phyloP scores from a whole-genome alignment of 495 filamentous ascomycete species.

The Hypoxylon trugodes region DNA sequence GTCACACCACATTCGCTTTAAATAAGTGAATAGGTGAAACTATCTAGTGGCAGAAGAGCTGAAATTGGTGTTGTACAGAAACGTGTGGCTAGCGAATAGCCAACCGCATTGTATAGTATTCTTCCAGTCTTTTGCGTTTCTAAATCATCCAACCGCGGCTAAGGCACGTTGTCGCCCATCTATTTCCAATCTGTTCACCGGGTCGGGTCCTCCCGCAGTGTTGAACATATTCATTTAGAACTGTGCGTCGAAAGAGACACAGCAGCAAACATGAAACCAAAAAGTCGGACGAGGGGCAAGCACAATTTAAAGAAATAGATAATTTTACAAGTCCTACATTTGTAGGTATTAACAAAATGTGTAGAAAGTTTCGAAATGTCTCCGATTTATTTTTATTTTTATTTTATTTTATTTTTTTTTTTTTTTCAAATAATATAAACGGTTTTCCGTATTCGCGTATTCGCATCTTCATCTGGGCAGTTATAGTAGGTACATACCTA shows the following conservation, averaged over 20 bases:
- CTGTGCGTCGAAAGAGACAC: not conserved
- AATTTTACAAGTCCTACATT: too few relatives aligned
- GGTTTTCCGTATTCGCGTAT: too few relatives aligned
- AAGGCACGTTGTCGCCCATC: constrained; percentile 3
- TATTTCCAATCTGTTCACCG: constrained; percentile 15
- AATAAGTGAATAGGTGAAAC: constrained; percentile 28
- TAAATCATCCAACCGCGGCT: not conserved
- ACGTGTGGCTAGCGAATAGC: constrained; percentile 23
- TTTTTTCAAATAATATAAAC: too few relatives aligned
- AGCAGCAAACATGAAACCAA: constrained; percentile 1
- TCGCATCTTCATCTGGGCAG: too few relatives aligned
- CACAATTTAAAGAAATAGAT: too few relatives aligned
- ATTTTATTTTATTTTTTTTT: too few relatives aligned
- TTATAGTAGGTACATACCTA: too few relatives aligned
- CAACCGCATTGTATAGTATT: not conserved
- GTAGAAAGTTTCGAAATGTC: not conserved
- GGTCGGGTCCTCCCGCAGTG: constrained; percentile 28
- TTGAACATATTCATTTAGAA: constrained; percentile 6
- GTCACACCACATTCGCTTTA: too few relatives aligned
- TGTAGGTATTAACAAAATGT: not conserved
- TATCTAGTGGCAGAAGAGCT: not conserved
- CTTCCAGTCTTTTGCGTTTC: constrained; percentile 17
- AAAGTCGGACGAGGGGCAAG: too few relatives aligned
- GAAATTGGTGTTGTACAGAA: constrained; percentile 7
- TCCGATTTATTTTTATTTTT: not conserved